These are phyloP conservation scores for Quercus dentata DNA, from an alignment of 306 rosid genomes.

Conservation along the genomic window DNA sequence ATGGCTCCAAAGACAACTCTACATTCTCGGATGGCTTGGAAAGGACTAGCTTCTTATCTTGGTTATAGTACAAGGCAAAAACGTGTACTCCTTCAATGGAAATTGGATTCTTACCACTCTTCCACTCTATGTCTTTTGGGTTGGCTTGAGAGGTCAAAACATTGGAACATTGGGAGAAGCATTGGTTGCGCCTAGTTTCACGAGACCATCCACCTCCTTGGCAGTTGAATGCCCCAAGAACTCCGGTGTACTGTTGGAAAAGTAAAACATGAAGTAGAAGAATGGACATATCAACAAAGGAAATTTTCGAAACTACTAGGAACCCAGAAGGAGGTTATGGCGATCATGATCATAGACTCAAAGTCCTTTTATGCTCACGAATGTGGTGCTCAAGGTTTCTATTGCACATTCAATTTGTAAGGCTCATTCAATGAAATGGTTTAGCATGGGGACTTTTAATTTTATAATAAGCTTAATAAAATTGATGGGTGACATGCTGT, in stretches of 20 bases:
- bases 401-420: no score
- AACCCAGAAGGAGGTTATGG: no score
- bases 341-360: no score
- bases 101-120: conserved; percentile 60
- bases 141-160: conserved; percentile 48
- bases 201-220: conserved; percentile 97
- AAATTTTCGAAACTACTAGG: no score
- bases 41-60: conserved; percentile 59
- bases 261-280: background rate
- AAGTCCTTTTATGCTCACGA: no score
- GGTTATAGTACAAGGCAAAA: conserved; percentile 63
- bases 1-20: conserved; percentile 75
- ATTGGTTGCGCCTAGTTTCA: conserved; percentile 64
- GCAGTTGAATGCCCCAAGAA: conserved; percentile 84
- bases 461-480: no score
- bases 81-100: conserved; percentile 43
- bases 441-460: no score
- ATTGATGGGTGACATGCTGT: no score
- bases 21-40: conserved; percentile 38
- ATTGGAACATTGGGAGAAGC: conserved; percentile 60
- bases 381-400: no score
- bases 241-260: conserved; percentile 62
- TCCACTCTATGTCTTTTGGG: conserved; percentile 78
- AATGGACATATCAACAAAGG: no score
- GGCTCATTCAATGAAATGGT: no score